phyloP scores from a whole-genome alignment of 768 basidiomycete genomes.

The Xerocomus potaroensis region DNA sequence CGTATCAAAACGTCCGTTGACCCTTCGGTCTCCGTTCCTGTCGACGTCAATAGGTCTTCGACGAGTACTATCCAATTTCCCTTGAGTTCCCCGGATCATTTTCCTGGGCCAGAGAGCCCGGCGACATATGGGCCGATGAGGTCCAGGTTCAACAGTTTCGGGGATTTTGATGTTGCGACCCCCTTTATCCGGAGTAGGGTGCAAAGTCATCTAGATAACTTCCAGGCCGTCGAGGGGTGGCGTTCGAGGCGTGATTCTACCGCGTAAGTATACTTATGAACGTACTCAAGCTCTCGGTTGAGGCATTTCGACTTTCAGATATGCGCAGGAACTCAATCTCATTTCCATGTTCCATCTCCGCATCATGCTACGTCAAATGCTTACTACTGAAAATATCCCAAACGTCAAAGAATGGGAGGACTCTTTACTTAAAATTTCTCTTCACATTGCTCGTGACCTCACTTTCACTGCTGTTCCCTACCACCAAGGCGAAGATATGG shows the following conservation, averaged over 20 bases:
- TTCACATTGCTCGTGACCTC: slow-evolving; percentile 81
- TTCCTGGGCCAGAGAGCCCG: slow-evolving; percentile 50
- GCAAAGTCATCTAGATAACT: slow-evolving; percentile 67
- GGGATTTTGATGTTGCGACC: slow-evolving; percentile 66
- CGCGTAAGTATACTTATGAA: slow-evolving; percentile 52
- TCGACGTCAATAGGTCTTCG: slow-evolving; percentile 42
- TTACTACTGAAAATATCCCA: slow-evolving; percentile 77
- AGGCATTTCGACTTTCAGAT: slow-evolving; percentile 39
- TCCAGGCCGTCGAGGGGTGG: slow-evolving; percentile 67
- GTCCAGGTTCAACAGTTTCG: slow-evolving; percentile 66
- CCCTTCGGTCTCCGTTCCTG: slow-evolving; percentile 52
- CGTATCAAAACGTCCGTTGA: slow-evolving; percentile 53
- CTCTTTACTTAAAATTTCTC: slow-evolving; percentile 71
- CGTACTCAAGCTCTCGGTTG: slow-evolving; percentile 3
- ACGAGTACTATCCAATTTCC: slow-evolving; percentile 82
- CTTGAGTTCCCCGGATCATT: slow-evolving; percentile 68
- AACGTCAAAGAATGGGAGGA: slow-evolving; percentile 88
- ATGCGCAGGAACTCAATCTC: slow-evolving; percentile 77
- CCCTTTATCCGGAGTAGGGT: slow-evolving; percentile 85
- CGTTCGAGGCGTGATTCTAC: slow-evolving; percentile 84
- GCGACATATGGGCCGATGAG: slow-evolving; percentile 44
- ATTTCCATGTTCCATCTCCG: slow-evolving; percentile 88
- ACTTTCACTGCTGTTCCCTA: slow-evolving; percentile 70
- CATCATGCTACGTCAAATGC: slow-evolving; percentile 87
- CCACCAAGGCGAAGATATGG: slow-evolving; percentile 88